Evolutionary conservation across 2,329 filamentous ascomycete genomes (phyloP), one percentile per base, ranked within the genome.

Genomic region (Lomentospora prolificans): DNA sequence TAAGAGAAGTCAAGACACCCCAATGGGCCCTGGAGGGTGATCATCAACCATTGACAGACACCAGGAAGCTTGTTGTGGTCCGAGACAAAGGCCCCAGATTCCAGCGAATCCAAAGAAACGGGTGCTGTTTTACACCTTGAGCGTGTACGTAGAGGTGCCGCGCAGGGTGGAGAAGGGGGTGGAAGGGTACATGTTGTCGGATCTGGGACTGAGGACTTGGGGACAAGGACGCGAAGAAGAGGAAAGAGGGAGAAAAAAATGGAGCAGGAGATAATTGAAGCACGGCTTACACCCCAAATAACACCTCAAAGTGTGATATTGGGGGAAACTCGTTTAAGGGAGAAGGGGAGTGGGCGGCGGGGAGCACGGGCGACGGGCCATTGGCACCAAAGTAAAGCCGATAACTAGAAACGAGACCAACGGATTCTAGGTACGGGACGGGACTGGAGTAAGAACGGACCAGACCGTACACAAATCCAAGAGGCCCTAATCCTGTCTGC

Each of bases 11-110:
- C 24, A 48, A 22, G 44, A 48, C 44, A 48, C 22, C 44, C 48
- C 25, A 30, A 51, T 28, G 25, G 24, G 25, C 24, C 48, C 24
- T 30, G 48, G 48, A 25, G 14, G 48, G 48, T 22, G 48, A 51
- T 51, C 48, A 51, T 51, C 27, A 14, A 51, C 27, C 25, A 51
- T 30, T 28, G 25, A 51, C 48, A 31, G 48, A 22, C 24, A 25
- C 14, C 48, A 30, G 48, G 12, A 51, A 51, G 48, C 22, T 51
- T 51, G 48, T 28, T 48, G 44, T 48, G 44, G 44, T 48, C 44
- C 22, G 44, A 48, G 44, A 48, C 44, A 48, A 22, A 17, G 44
- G 22, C 22, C 22, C 44, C 44, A 48, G n/a, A 48, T 19, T 27
- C 17, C 44, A 48, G 17, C 24, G 7, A 48, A 10, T 17, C 24